Evolutionary conservation across 768 basidiomycete species (phyloP), one percentile per base, ranked within the genome.

Genomic region (Tylopilus plumbeoviolaceoides): DNA sequence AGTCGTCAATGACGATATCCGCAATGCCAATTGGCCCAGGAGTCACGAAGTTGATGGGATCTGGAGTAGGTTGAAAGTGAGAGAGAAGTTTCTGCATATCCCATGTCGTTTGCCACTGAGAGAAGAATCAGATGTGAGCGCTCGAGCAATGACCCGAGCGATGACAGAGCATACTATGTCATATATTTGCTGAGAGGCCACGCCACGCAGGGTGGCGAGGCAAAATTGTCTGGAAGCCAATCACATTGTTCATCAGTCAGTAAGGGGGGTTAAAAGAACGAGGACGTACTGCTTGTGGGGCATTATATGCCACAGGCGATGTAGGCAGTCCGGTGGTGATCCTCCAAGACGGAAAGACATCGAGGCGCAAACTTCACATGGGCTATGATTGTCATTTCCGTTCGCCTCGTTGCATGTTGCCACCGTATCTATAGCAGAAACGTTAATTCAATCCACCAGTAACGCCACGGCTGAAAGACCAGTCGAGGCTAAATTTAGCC

Each of bases 1-100:
- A 67, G 62, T 87, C 85, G 45, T 81, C 65, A 14, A 90, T 68
- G 39, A 75, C 74, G 48, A 89, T 88, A 62, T 88, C 79, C 0
- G 85, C 86, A 41, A 71, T 73, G 3, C 76, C 84, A 36, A 75
- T 75, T 5, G 78, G 48, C 0, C 85, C 81, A 8, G 85, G 83
- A 10, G 61, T 57, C 44, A 57, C 62, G 46, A 72, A 71, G 21
- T 69, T 63, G 25, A 71, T 66, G 3, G 69, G 64, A 40, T 56
- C 63, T 1, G 71, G 63, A 4, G 48, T 58, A 14, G 70, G 62
- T 25, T 65, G 65, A 39, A 62, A 61, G 47, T 70, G 67, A 23
- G 66, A 69, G 54, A 71, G 62, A 28, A 69, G 65, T 38, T 33
- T 61, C 45, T 63, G 11, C 48, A 49, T 61, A 53, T 71, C 62